A percentile compares a stretch with the other conserved stretches of the same genome.
These are phyloP conservation scores for Naegleria lovaniensis DNA, from an alignment of 208 protist genomes.

Conservation along the genomic window DNA sequence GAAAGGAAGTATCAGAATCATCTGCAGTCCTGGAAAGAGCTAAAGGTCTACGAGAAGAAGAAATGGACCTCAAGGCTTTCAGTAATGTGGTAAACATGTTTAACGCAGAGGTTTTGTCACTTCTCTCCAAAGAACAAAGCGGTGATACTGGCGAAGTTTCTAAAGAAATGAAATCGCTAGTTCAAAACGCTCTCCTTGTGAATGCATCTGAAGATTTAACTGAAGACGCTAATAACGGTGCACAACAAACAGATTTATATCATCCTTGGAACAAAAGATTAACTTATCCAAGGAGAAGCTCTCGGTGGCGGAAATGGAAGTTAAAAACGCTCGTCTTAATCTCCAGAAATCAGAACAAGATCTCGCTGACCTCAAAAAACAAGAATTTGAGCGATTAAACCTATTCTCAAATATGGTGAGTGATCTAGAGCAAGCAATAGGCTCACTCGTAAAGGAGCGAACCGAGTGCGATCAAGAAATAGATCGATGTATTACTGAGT, in stretches of 20 bases:
- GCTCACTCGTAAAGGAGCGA: neutral
- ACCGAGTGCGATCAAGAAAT: neutral
- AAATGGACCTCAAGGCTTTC: neutral
- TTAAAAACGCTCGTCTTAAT: neutral
- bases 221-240: neutral
- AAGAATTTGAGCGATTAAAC: neutral
- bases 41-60: neutral
- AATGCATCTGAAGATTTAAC: neutral
- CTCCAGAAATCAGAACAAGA: neutral
- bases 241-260: neutral
- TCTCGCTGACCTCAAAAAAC: neutral
- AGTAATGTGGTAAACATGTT: neutral
- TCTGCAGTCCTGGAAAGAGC: neutral
- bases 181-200: too few species aligned
- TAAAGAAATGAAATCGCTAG: too few species aligned
- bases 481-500: neutral
- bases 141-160: too few species aligned
- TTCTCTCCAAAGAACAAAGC: too few species aligned
- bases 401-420: neutral
- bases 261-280: neutral
- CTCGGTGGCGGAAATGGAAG: neutral
- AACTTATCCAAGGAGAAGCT: neutral
- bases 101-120: neutral
- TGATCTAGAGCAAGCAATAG: neutral
- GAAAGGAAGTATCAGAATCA: neutral